Base-by-base conservation (phyloP, 2,329 filamentous ascomycete genomes). In the Neonectria punicea region DNA sequence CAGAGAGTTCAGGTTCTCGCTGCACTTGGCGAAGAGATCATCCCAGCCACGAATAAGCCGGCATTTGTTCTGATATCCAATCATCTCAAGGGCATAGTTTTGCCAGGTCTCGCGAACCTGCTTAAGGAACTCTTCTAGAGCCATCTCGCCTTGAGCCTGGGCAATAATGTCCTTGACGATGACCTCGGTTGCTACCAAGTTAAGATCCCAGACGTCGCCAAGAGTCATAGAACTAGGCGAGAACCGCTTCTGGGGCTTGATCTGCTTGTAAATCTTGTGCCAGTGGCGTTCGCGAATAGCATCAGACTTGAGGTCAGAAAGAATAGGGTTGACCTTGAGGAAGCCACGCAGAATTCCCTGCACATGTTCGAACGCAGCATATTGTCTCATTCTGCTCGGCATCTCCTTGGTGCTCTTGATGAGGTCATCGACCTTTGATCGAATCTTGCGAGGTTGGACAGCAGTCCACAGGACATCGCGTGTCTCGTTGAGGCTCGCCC, bases 371-470 rank as follows among this genome's bases (percentile, higher is more conserved):
- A 99, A 99, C n/a, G 97, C 97, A 72, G 97, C 95, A 79, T 99
- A 99, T 76, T 99, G 97, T 66, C 97, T 91, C 95, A 99, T 98
- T 65, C 96, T 91, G 80, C 94, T 97, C 0, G 97, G 96, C 96
- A 99, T 98, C 68, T 98, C 95, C 82, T 97, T 98, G 39, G 94
- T 98, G 87, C 97, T 97, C 84, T 97, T 97, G 78, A 98, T 93
- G 58, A 98, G 87, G 53, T 92, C 91, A 75, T 99, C 95, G 55
- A 99, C 90, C 67, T 93, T 92, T 72, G 92, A 89, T 41, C 96
- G 90, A 63, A 99, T 89, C 81, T 98, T 99, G 68, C 96, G 89
- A 9, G 97, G 95, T 76, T 98, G 94, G 1, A 99, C 92, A 75
- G 93, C 97, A 61, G 92, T 97, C 97, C 97, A 99, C 1, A 97